phyloP scores from a whole-genome alignment of 2,329 filamentous ascomycete species.

The Fusarium bactridioides region DNA sequence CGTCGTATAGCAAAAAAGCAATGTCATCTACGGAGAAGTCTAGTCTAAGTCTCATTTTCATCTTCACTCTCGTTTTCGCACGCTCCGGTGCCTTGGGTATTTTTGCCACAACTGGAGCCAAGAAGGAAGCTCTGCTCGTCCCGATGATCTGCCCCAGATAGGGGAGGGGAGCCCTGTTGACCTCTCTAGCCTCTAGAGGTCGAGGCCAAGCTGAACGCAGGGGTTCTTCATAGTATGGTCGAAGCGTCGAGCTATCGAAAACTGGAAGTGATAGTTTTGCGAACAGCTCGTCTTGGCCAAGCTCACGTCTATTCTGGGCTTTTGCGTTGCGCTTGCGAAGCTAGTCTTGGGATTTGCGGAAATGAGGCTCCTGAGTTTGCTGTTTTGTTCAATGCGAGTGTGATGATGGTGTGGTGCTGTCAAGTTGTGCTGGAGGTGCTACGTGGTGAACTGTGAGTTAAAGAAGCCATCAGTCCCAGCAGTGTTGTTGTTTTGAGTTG shows the following conservation, averaged over 20 bases:
- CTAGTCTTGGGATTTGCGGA: background rate
- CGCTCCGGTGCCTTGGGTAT: background rate
- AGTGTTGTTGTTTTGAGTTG: background rate
- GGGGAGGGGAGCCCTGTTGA: conserved; percentile 1
- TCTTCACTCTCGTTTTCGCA: background rate
- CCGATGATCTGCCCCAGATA: background rate
- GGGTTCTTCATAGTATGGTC: background rate
- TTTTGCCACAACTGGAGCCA: conserved; percentile 12
- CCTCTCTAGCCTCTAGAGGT: background rate
- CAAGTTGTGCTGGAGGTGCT: background rate
- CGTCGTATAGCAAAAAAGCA: background rate
- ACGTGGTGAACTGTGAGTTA: conserved; percentile 8
- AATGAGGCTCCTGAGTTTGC: conserved; percentile 9
- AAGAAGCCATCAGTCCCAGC: conserved; percentile 15
- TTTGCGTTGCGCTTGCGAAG: background rate
- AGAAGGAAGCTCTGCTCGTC: background rate
- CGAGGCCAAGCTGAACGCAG: conserved; percentile 29
- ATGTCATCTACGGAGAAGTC: background rate
- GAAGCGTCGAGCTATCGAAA: conserved; percentile 15
- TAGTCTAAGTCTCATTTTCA: background rate
- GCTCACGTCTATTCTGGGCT: background rate
- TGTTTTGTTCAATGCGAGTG: background rate
- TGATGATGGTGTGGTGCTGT: conserved; percentile 10
- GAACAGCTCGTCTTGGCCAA: conserved; percentile 2
- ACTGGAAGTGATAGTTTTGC: conserved; percentile 20